Evolutionary conservation across 805 yeast species (phyloP).

Genomic region (Candida sanyiensis): DNA sequence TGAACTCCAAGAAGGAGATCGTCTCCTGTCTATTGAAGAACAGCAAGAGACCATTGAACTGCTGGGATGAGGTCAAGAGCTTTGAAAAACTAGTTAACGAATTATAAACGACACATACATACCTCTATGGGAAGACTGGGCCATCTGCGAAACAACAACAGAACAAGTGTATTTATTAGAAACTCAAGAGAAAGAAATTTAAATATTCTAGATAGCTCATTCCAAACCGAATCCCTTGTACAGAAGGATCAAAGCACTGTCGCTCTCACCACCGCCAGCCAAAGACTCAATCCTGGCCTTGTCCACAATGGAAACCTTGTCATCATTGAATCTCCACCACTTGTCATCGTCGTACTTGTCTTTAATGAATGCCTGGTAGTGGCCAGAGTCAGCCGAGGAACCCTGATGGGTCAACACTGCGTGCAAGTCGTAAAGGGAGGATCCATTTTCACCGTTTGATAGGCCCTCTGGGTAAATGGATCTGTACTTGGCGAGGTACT

Average conservation of each 20-base stretch:
- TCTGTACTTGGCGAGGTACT: constrained; percentile 42
- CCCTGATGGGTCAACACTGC: constrained; percentile 93
- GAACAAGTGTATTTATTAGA: background rate
- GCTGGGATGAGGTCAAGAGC: constrained; percentile 74
- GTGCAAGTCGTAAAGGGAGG: constrained; percentile 76
- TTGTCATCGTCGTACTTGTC: constrained; percentile 67
- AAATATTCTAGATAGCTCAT: constrained; percentile 8
- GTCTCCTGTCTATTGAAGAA: constrained; percentile 51
- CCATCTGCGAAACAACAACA: too few species aligned
- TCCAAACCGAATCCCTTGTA: constrained; percentile 76
- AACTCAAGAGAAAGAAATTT: background rate
- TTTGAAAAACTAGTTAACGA: constrained; percentile 56
- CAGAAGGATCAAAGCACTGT: constrained; percentile 82
- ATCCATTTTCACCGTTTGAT: constrained; percentile 67
- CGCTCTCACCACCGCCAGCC: constrained; percentile 98
- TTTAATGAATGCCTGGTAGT: constrained; percentile 84
- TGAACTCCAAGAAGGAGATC: constrained; percentile 44
- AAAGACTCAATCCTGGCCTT: constrained; percentile 77
- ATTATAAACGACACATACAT: constrained; percentile 27
- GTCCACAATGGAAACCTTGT: constrained; percentile 71
- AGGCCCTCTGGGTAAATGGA: constrained; percentile 43
- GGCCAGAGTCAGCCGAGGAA: constrained; percentile 94
- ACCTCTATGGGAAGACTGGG: background rate
- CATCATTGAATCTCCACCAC: constrained; percentile 97
- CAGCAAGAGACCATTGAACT: constrained; percentile 66